These are phyloP conservation scores for Epichloe elymi DNA, from an alignment of 2,329 filamentous ascomycete genomes.

Conservation along the genomic window DNA sequence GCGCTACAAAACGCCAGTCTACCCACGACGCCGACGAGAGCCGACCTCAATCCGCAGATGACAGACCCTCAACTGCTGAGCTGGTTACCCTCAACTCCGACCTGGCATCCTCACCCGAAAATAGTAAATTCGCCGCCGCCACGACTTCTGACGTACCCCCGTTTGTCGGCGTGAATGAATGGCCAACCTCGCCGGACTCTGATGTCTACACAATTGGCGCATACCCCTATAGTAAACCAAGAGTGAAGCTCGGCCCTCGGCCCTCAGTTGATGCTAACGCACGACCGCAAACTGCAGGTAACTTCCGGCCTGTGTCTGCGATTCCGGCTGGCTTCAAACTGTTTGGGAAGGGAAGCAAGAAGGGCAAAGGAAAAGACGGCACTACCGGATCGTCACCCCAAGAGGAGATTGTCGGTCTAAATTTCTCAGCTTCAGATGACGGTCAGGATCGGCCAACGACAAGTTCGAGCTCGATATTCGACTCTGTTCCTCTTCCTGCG, in stretches of 20 bases:
- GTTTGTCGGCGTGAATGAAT: constrained; percentile 34
- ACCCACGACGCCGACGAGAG: constrained; percentile 30
- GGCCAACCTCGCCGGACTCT: constrained; percentile 35
- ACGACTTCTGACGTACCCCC: constrained; percentile 36
- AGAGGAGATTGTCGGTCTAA: constrained; percentile 24
- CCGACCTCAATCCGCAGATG: constrained; percentile 17
- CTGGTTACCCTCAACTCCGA: constrained; percentile 39
- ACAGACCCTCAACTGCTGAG: constrained; percentile 10
- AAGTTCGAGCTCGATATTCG: constrained; percentile 32
- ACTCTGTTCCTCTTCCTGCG: constrained; percentile 24
- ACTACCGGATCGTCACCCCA: constrained; percentile 15
- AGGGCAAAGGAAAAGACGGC: constrained; percentile 19
- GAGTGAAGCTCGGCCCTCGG: constrained; percentile 79
- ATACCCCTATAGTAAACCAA: constrained; percentile 51
- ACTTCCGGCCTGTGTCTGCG: constrained; percentile 60
- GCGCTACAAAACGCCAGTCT: constrained; percentile 45
- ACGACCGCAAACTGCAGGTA: constrained; percentile 46
- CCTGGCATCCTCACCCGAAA: constrained; percentile 36
- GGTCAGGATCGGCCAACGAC: constrained; percentile 23
- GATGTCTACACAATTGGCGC: constrained; percentile 29
- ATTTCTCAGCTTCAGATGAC: constrained; percentile 15
- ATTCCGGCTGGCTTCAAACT: constrained; percentile 71
- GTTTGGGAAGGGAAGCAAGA: constrained; percentile 45
- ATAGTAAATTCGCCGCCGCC: constrained; percentile 33
- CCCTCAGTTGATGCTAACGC: constrained; percentile 57